Percentiles rank a stretch among this genome's conserved stretches.
phyloP scores from a whole-genome alignment of 306 rosid genomes.

The Elaeagnus macrophylla region DNA sequence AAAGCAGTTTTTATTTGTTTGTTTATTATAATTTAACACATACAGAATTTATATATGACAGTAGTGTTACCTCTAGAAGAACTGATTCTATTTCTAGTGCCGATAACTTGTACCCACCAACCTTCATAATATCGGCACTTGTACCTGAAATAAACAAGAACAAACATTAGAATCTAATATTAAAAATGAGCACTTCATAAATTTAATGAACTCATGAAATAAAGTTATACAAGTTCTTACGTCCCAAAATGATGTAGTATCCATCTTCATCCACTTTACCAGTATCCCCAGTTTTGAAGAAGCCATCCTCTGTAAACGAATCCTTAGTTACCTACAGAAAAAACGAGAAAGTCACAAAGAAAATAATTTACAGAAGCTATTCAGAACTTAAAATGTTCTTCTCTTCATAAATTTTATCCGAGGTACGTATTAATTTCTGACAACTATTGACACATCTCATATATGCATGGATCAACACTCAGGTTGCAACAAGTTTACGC shows the following conservation, averaged over 20 bases:
- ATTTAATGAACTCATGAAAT: neutral
- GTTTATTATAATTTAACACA: neutral
- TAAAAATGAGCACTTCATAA: too few species aligned
- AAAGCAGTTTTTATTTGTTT: slow-evolving; percentile 14
- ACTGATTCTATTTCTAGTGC: slow-evolving; percentile 92
- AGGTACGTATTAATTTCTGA: too few species aligned
- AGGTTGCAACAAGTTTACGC: neutral
- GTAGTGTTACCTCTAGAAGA: slow-evolving; percentile 52
- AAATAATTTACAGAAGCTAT: neutral
- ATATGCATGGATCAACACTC: neutral
- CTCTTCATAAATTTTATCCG: neutral
- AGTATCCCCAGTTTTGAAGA: slow-evolving; percentile 94
- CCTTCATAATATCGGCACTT: slow-evolving; percentile 85
- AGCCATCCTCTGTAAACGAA: slow-evolving; percentile 72
- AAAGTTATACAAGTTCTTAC: slow-evolving; percentile 46
- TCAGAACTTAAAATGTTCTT: neutral
- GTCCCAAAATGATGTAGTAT: slow-evolving; percentile 76
- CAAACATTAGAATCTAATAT: slow-evolving; percentile 1
- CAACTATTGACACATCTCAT: too few species aligned
- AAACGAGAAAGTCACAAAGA: slow-evolving; percentile 1
- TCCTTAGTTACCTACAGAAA: slow-evolving; percentile 52
- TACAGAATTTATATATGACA: neutral
- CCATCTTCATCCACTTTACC: slow-evolving; percentile 73
- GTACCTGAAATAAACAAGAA: slow-evolving; percentile 48
- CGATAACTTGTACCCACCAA: slow-evolving; percentile 85